Evolutionary conservation across 768 basidiomycete species (phyloP).

Genomic region (Calvatia gigantea): DNA sequence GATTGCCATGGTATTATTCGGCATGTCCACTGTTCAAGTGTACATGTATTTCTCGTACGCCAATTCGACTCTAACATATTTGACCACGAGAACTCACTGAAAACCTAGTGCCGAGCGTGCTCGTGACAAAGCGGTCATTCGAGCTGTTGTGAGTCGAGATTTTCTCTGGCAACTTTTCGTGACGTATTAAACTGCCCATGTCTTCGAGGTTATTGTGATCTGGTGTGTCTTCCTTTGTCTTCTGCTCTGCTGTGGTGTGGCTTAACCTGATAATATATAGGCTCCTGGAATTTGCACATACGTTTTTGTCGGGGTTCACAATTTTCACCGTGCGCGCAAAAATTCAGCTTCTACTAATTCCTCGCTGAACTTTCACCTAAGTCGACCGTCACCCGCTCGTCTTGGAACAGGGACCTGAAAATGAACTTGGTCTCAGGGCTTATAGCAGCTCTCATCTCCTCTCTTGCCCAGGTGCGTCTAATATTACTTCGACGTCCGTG

Average conservation of each 20-base stretch:
- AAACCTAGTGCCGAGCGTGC: not conserved
- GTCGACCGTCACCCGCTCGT: not conserved
- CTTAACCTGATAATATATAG: not conserved
- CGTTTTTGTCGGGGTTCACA: not conserved
- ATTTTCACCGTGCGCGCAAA: not conserved
- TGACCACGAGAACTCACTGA: not conserved
- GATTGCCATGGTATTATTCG: not conserved
- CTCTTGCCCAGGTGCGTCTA: not conserved
- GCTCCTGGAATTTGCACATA: not conserved
- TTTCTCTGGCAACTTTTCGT: not conserved
- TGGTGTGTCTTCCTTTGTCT: not conserved
- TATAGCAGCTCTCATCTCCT: too few species aligned
- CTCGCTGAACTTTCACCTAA: not conserved
- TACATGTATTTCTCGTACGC: not conserved
- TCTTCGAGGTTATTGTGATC: not conserved
- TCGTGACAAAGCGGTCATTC: not conserved
- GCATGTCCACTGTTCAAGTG: not conserved
- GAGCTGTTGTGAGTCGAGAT: not conserved
- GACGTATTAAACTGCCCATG: not conserved
- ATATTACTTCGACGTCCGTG: not conserved
- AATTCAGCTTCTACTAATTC: not conserved
- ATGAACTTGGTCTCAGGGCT: too few species aligned
- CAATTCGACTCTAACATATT: not conserved
- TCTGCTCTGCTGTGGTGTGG: not conserved
- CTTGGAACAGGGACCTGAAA: too few species aligned